Base-by-base conservation (phyloP, 1,284 basidiomycete species). In the Boletellus deceptivus region DNA sequence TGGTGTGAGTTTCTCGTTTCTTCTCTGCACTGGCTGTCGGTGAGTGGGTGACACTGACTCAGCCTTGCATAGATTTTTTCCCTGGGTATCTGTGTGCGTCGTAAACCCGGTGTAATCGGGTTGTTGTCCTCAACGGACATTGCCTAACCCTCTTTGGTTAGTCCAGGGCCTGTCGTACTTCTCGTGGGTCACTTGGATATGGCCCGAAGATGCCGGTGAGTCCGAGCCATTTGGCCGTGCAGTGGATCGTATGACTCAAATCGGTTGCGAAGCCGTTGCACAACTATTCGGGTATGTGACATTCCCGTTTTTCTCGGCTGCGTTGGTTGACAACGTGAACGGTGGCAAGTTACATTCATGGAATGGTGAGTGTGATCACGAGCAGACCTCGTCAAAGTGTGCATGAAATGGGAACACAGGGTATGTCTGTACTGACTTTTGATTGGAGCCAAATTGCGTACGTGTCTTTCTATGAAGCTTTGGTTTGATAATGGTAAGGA, bases 161-260 rank as follows among this genome's bases (percentile, higher is more conserved):
- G 68, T 77, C 64, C 57, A 65, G 47, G 77, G 73, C 11, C 68
- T 82, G 7, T 74, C 74, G 11, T 74, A 70, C 53, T 83, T 83
- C 64, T 78, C 76, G 57, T 83, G 82, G 81, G 73, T 82, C 17
- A 75, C 72, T 54, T 83, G 81, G 81, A 82, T 83, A 56, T 70
- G 67, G 31, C 79, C 79, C 13, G 60, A 75, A 38, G 70, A 74
- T 53, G 61, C 67, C 3, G 63, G 64, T 70, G 49, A 56, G 66
- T 52, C 13, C 16, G 1, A 11, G 33, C 13, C 8, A 1, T 2
- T 18, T 45, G 20, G 18, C 17, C 13, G 2, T 20, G 20, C n/a
- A 1, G 25, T 18, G 3, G 43, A 36, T 9, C 24, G 14, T n/a
- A 14, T 27, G 20, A 5, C 53, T 52, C 39, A 49, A 10, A 18